Base-by-base conservation (phyloP, 768 basidiomycete species). In the Nevesoporus exiguus region DNA sequence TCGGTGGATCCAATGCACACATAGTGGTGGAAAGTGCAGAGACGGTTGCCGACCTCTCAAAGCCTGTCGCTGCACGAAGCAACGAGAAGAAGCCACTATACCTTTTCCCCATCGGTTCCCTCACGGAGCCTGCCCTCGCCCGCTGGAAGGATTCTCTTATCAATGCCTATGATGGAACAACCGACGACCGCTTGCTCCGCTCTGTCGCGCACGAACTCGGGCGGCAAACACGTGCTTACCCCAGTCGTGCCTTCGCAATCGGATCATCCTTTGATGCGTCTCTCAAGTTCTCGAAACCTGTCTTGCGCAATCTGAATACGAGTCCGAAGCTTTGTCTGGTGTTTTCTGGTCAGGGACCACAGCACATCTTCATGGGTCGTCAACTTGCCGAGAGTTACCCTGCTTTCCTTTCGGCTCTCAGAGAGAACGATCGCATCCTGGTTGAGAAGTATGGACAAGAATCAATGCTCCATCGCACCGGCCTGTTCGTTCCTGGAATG, bases 271-370 rank as follows among this genome's bases (percentile, higher is more conserved):
- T 69, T 21, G 54, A 62, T 25, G 48, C 51, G 1, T 57, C 60
- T 17, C 54, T 66, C 50, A 71, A 65, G 47, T 71, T 69, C 48
- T 72, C 67, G 24, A 66, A 61, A 42, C 62, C 67, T 22, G 57
- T 64, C 29, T 52, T 71, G 45, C 62, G 64, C 19, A 64, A 67
- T 33, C 45, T 57, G 1, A 37, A 52, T 7, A 30, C 41, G n/a
- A 60, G 58, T 22, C 69, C 72, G 0, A 73, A 72, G 48, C 60
- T 72, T 8, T 70, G 72, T 25, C 57, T 69, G 41, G 70, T 73
- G 10, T 73, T 73, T 48, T 52, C 71, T 31, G 73, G 72, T 9
- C 72, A 73, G 51, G 73, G 73, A 5, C 71, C 72, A 1, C 72
- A 74, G 36, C 70, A 72, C 36, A 27, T 64, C 30, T 65, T 60